These are phyloP conservation scores for Fusarium graminum DNA, from an alignment of 2,329 filamentous ascomycete genomes.

Conservation along the genomic window DNA sequence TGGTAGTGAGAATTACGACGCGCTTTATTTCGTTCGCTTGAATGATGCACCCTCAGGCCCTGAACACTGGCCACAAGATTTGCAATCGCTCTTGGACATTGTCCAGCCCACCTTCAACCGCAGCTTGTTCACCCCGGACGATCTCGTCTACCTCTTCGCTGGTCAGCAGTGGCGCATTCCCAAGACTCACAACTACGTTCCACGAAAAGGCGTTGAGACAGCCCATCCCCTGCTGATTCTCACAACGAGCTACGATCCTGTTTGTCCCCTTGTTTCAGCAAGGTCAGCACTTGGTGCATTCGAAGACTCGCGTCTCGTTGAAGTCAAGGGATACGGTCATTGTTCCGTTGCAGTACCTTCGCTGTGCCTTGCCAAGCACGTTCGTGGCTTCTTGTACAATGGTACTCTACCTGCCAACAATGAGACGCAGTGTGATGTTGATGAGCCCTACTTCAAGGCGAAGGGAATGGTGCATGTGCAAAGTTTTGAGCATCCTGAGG, in stretches of 20 bases:
- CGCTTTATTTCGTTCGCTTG: constrained; percentile 43
- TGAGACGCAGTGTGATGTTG: constrained; percentile 55
- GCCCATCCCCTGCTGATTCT: constrained; percentile 51
- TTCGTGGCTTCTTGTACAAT: constrained; percentile 55
- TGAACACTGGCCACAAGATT: constrained; percentile 52
- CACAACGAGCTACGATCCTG: constrained; percentile 58
- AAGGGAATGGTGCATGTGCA: constrained; percentile 3
- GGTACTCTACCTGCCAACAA: constrained; percentile 54
- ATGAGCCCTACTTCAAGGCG: constrained; percentile 55
- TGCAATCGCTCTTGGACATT: constrained; percentile 52
- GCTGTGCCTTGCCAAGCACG: constrained; percentile 52
- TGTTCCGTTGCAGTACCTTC: constrained; percentile 57
- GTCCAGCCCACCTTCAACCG: constrained; percentile 53
- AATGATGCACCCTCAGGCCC: constrained; percentile 49
- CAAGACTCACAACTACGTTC: constrained; percentile 49
- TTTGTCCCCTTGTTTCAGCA: constrained; percentile 62
- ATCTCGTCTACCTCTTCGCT: constrained; percentile 51
- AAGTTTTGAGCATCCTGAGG: constrained; percentile 22
- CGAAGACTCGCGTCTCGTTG: constrained; percentile 55
- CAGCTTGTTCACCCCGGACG: constrained; percentile 49
- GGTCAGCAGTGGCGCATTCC: constrained; percentile 51
- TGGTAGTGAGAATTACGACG: constrained; percentile 44
- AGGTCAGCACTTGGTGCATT: constrained; percentile 53
- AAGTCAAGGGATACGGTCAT: constrained; percentile 60
- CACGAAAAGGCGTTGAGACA: constrained; percentile 51